Evolutionary conservation across 2,329 filamentous ascomycete species (phyloP), one percentile per base, ranked within the genome.

Genomic region (Thelonectria discophora): DNA sequence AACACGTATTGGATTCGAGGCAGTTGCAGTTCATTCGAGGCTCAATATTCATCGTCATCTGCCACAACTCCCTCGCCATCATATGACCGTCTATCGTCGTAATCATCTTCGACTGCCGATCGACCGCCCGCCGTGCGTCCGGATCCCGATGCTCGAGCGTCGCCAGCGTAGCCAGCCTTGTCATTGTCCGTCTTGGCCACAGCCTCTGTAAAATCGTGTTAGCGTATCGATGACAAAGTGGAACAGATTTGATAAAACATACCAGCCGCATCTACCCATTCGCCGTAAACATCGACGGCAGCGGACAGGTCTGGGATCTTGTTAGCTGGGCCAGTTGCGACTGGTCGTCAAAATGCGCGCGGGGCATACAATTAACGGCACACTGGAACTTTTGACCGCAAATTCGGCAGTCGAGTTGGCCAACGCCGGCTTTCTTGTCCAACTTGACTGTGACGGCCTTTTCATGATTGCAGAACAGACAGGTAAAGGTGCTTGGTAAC

Each of bases 401-500:
- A 55, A 97, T 88, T 76, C 94, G 97, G 82, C 95, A 99, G 62
- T 90, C 88, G 24, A 99, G 83, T 63, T 91, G 87, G 48, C 94
- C 95, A 39, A 97, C 86, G 53, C 93, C 93, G 27, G 88, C 83
- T 77, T 98, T 98, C 84, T 97, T 97, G 76, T 99, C 93, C 52
- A 99, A 85, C 78, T 96, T 95, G 69, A 97, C 91, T 27, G 88
- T 86, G 54, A 99, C 92, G 0, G 94, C 92, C 68, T 93, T 95
- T 76, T 98, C 95, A 79, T 98, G 94, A 77, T 97, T 98, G 84
- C 95, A 99, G 81, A 99, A 99, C 47, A 99, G 88, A 76, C 95
- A 99, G 59, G 94, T 92, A 78, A 99, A 99, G n/a, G 88, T 87
- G 3, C 92, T 94, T 3, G 90, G 85, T 17, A 95, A 84, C 42